phyloP scores from a whole-genome alignment of 768 basidiomycete genomes.

The Lentinula lateritia region DNA sequence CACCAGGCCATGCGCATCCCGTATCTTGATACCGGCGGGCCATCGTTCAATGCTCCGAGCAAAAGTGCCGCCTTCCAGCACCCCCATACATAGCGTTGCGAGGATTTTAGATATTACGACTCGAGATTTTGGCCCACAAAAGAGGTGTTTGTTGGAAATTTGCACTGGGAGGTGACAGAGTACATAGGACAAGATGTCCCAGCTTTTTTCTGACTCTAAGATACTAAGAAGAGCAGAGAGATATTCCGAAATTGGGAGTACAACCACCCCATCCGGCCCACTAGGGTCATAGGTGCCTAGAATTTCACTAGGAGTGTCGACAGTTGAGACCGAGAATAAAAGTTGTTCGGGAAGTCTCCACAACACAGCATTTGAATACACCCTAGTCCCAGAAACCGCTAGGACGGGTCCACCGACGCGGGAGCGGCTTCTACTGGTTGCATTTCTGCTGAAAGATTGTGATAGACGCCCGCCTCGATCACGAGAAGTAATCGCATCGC shows the following conservation, averaged over 20 bases:
- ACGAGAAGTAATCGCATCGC: constrained; percentile 46
- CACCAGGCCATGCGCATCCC: constrained; percentile 84
- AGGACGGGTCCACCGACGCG: constrained; percentile 33
- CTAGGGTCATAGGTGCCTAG: constrained; percentile 60
- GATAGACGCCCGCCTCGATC: constrained; percentile 38
- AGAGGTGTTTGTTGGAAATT: constrained; percentile 91
- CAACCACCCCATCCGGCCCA: constrained; percentile 32
- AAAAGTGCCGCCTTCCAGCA: constrained; percentile 49
- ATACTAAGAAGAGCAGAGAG: constrained; percentile 57
- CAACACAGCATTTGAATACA: constrained; percentile 22
- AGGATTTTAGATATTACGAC: constrained; percentile 57
- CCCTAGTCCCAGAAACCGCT: constrained; percentile 14
- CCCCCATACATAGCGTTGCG: constrained; percentile 58
- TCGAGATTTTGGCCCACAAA: constrained; percentile 85
- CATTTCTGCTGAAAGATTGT: constrained; percentile 31
- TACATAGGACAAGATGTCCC: constrained; percentile 92
- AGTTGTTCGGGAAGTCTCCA: constrained; percentile 70
- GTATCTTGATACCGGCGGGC: constrained; percentile 56
- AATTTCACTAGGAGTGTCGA: constrained; percentile 61
- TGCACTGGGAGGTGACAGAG: constrained; percentile 89
- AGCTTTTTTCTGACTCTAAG: constrained; percentile 71
- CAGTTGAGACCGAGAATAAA: constrained; percentile 49
- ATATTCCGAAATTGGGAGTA: constrained; percentile 75
- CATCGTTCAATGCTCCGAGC: constrained; percentile 52
- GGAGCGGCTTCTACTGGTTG: constrained; percentile 58